phyloP scores from a whole-genome alignment of 2,329 filamentous ascomycete species.

The Ascochyta koolunga region DNA sequence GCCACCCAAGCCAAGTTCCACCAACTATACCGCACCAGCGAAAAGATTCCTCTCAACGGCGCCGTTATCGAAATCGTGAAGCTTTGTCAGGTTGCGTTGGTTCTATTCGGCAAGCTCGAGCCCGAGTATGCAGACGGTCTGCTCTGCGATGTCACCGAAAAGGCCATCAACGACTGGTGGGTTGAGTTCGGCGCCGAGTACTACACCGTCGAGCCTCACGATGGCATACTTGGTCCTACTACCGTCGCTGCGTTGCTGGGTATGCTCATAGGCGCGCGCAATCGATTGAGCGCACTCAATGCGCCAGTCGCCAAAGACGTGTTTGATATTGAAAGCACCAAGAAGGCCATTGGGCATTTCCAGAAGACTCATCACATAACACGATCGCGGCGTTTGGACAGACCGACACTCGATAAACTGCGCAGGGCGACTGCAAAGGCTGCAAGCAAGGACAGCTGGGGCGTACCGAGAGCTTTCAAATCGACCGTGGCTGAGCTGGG shows the following conservation, averaged over 20 bases:
- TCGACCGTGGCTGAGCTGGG: slow-evolving; percentile 92
- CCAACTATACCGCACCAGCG: slow-evolving; percentile 85
- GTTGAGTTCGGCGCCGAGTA: slow-evolving; percentile 88
- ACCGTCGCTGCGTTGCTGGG: slow-evolving; percentile 89
- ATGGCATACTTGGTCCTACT: slow-evolving; percentile 89
- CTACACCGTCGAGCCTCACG: slow-evolving; percentile 89
- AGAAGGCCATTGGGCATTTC: slow-evolving; percentile 83
- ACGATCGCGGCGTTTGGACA: slow-evolving; percentile 78
- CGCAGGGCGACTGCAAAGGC: slow-evolving; percentile 88
- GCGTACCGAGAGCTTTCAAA: slow-evolving; percentile 91
- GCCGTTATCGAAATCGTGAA: slow-evolving; percentile 89
- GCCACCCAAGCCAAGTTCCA: slow-evolving; percentile 91
- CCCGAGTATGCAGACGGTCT: slow-evolving; percentile 89
- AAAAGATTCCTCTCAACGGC: slow-evolving; percentile 76
- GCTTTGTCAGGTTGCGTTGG: slow-evolving; percentile 85
- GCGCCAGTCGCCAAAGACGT: slow-evolving; percentile 88
- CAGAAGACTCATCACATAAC: slow-evolving; percentile 87
- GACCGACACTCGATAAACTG: slow-evolving; percentile 79
- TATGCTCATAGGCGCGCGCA: slow-evolving; percentile 86
- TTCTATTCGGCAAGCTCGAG: slow-evolving; percentile 86
- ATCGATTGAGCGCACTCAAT: slow-evolving; percentile 82
- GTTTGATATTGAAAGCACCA: slow-evolving; percentile 83
- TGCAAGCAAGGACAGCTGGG: slow-evolving; percentile 87
- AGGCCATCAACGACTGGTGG: slow-evolving; percentile 94
- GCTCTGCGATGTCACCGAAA: slow-evolving; percentile 91